Conservation (phyloP, 192 early-diverging fungal genomes). For the Coemansia sp. region DNA sequence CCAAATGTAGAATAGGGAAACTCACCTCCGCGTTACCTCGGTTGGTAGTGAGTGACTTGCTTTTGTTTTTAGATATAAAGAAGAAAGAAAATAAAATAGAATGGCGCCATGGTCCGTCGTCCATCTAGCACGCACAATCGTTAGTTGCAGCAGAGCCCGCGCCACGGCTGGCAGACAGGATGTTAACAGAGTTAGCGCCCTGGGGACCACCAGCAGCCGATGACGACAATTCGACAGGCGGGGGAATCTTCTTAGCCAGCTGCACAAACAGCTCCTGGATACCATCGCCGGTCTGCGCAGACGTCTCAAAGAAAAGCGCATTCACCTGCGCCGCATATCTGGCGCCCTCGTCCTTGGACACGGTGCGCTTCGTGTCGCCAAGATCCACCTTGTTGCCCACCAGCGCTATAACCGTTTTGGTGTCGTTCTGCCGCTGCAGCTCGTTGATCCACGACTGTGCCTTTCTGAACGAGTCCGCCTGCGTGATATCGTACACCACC, state of each 20-base stretch:
- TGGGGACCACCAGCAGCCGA: conserved; percentile 4
- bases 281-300: conserved; percentile 79
- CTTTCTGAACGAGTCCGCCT: conserved; percentile 81
- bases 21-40: too few relatives aligned
- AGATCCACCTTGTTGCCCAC: conserved; percentile 98
- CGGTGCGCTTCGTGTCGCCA: conserved; percentile 61
- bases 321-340: conserved; percentile 78
- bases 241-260: conserved; percentile 78
- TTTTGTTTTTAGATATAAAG: not conserved
- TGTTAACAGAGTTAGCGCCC: conserved; percentile 35
- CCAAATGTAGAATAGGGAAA: too few relatives aligned
- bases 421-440: conserved; percentile 88
- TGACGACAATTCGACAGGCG: conserved; percentile 19
- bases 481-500: conserved; percentile 94
- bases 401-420: conserved; percentile 90
- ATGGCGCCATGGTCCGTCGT: not conserved
- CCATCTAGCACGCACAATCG: conserved; percentile 50
- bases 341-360: conserved; percentile 71
- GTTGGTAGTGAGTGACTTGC: too few relatives aligned
- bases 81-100: not conserved
- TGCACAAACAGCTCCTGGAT: conserved; percentile 86
- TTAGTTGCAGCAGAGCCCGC: conserved; percentile 9
- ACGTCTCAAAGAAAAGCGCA: conserved; percentile 87
- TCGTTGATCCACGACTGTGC: conserved; percentile 97
- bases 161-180: conserved; percentile 24